These are phyloP conservation scores for Aspergillus oerlinghausenensis DNA, from an alignment of 2,329 filamentous ascomycete species.

Conservation along the genomic window DNA sequence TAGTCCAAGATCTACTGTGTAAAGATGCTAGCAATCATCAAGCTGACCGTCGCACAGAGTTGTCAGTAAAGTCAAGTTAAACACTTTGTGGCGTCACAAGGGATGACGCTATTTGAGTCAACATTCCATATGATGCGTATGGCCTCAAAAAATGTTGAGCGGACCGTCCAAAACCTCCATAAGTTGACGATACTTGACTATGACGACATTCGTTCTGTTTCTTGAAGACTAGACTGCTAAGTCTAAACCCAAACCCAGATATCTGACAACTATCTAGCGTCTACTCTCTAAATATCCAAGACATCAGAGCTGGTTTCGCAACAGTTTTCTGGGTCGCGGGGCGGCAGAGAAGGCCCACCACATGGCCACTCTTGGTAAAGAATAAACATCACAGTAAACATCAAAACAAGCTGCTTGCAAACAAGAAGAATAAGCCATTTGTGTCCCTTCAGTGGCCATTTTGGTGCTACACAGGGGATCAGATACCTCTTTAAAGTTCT, in stretches of 20 bases:
- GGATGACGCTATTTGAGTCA: neutral
- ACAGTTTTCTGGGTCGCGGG: slow-evolving; percentile 4
- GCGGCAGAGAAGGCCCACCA: slow-evolving; percentile 5
- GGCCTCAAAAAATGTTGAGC: too few relatives aligned
- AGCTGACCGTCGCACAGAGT: neutral
- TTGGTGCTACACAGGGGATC: neutral
- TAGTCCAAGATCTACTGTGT: neutral
- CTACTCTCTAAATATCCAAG: too few relatives aligned
- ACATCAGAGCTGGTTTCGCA: too few relatives aligned
- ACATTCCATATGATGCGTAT: neutral
- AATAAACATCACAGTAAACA: slow-evolving; percentile 12
- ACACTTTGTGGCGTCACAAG: neutral
- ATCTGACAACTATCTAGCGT: too few relatives aligned
- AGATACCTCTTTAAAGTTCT: neutral
- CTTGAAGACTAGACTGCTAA: neutral
- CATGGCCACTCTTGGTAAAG: slow-evolving; percentile 2
- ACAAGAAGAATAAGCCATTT: neutral
- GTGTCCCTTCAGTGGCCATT: neutral
- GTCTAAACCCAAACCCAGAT: too few relatives aligned
- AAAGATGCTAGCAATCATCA: neutral
- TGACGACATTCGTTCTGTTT: neutral
- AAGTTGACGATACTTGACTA: neutral
- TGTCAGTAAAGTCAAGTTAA: neutral
- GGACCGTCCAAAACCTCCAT: too few relatives aligned
- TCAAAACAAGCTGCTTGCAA: slow-evolving; percentile 11